Evolutionary conservation across 306 rosid genomes (phyloP), one percentile per base, ranked within the genome.

Genomic region (Arachis hypogaea): DNA sequence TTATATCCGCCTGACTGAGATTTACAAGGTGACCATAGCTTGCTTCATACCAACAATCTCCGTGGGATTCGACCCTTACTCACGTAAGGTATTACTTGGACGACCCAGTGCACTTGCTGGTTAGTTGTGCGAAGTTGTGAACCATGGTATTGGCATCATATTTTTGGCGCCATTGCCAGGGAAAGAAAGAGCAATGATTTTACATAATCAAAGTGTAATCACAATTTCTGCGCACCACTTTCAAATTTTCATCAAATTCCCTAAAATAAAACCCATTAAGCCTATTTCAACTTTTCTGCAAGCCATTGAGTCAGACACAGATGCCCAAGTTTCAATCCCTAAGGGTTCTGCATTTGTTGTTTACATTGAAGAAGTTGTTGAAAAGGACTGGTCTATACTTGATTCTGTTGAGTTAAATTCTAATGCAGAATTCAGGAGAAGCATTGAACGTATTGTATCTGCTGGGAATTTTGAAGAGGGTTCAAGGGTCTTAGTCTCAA

Each of bases 301-400:
- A 49, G 63, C 81, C 69, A 69, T 80, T 6, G 65, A 56, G 36
- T 74, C 87, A 41, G 61, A 72, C 43, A 49, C 63, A 10, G 14
- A 14, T 14, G 14, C 14, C 14, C 14, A 14, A 14, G 14, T 14
- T 14, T 14, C 90, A 33, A 41, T 88, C 16, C 59, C 85, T 7
- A 93, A 87, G 45, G 93, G 88, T 3, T 73, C 79, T 11, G 77
- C 78, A 11, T 86, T 92, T 8, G 69, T 79, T 58, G 59, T 89
- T 49, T 61, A 82, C 78, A 80, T 93, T 0, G 87, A 88, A 62
- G 94, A 93, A 69, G 54, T 87, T 33, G 49, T 67, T 9, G 97
- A 89, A 66, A 86, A 91, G 60, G 97, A 91, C 59, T 89, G 96
- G 96, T 91, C 98, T 0, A 77, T 93, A 65, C 96, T 93, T 29